Evolutionary conservation across 345 rosid genomes (phyloP).

Genomic region (Hibiscus trionum): DNA sequence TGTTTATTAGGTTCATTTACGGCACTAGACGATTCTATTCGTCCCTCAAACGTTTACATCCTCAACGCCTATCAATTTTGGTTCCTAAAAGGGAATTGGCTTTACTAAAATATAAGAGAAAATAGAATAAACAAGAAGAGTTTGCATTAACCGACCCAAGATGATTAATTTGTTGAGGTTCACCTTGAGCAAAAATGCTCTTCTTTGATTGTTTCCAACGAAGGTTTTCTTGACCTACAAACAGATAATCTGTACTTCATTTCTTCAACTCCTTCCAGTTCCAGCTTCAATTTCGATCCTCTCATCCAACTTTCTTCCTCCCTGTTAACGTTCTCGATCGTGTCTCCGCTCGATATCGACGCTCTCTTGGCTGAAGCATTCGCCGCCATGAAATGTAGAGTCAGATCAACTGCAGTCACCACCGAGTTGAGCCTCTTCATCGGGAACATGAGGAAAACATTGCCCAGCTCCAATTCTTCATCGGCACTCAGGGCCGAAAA

Average conservation of each 20-base stretch:
- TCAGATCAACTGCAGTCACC: constrained; percentile 48
- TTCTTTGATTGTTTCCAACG: constrained; percentile 54
- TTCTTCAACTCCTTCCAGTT: constrained; percentile 29
- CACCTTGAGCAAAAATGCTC: constrained; percentile 29
- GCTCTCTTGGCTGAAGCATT: constrained; percentile 31
- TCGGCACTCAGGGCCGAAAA: constrained; percentile 52
- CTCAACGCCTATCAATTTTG: background rate
- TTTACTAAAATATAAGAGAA: background rate
- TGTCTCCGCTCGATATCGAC: constrained; percentile 19
- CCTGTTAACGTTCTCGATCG: background rate
- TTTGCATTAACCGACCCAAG: background rate
- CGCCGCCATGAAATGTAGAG: constrained; percentile 43
- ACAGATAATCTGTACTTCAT: constrained; percentile 26
- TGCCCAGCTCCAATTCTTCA: constrained; percentile 50
- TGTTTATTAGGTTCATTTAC: no score
- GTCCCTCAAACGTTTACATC: background rate
- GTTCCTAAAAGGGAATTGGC: background rate
- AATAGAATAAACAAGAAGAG: background rate
- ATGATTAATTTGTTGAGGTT: background rate
- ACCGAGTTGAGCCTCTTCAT: constrained; percentile 43
- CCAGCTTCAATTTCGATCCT: constrained; percentile 21
- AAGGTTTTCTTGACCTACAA: constrained; percentile 50
- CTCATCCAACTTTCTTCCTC: background rate
- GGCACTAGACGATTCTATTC: no score
- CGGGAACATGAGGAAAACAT: constrained; percentile 55